Evolutionary conservation across 2,329 filamentous ascomycete genomes (phyloP), one percentile per base, ranked within the genome.

Genomic region (Colletotrichum viniferum): DNA sequence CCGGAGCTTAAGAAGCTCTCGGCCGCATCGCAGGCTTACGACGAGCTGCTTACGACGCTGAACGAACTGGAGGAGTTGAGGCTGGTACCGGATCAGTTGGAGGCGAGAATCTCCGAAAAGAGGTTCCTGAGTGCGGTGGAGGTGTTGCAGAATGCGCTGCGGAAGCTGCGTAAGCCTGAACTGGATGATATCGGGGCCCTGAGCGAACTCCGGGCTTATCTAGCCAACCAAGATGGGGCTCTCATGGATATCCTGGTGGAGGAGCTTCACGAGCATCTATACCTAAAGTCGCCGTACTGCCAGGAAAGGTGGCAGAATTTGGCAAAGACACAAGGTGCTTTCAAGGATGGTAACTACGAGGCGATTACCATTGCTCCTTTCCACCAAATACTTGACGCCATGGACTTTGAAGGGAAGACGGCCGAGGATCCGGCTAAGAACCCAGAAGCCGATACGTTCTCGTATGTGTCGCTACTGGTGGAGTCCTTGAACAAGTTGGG

Each of bases 211-310:
- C 92, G 95, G 72, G 92, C 92, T 80, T 98, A 98, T 81, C 92
- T 99, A 73, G 93, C 93, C 74, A 98, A 98, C 81, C 97, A 99
- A 82, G 97, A 99, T 85, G 94, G 94, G 32, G 92, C 95, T 0
- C 86, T 99, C 77, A 96, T 96, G 81, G 97, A 99, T 81, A 98
- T 98, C 69, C 84, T 99, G 71, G 93, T 98, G n/a, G 97, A 99
- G 83, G 97, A 99, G 84, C 88, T 99, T 38, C 97, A 99, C 82
- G 97, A 98, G 82, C 97, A 99, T 85, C 89, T 99, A 5, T 99
- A 99, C 82, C 91, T 99, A 52, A 98, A 98, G 83, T 98, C 96
- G 5, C 97, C 96, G 0, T 99, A 99, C 82, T 98, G 96, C 82
- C 96, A 98, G 82, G 95, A 98, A 82, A 90, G 97, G 78, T 99